phyloP scores from a whole-genome alignment of 2,329 filamentous ascomycete genomes.

The Davidsoniella virescens region DNA sequence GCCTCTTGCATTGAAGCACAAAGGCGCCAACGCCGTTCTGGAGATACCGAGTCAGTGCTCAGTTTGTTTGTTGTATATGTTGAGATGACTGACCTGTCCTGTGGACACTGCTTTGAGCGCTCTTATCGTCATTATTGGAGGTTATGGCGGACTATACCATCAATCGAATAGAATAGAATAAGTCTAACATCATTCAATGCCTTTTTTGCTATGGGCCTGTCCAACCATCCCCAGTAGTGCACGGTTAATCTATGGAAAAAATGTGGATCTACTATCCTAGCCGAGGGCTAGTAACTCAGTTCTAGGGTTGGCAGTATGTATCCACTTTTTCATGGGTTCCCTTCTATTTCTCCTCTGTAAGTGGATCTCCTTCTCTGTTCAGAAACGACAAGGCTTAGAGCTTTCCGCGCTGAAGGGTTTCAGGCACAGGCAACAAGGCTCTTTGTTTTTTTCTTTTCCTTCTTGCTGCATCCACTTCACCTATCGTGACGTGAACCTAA shows the following conservation, averaged over 20 bases:
- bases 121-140: conserved; percentile 36
- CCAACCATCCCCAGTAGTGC: neutral
- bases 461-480: conserved; percentile 4
- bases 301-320: too few species aligned
- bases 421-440: conserved; percentile 2
- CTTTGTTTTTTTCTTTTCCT: neutral
- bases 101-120: conserved; percentile 35
- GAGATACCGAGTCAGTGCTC: conserved; percentile 1
- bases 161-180: neutral
- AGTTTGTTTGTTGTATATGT: neutral
- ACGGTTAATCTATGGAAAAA: neutral
- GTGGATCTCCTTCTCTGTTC: neutral
- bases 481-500: conserved; percentile 7
- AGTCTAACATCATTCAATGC: neutral
- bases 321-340: neutral
- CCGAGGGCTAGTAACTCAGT: too few species aligned
- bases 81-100: conserved; percentile 32
- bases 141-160: neutral
- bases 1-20: conserved; percentile 88
- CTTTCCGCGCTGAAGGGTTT: neutral
- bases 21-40: conserved; percentile 96
- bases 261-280: too few species aligned
- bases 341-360: neutral
- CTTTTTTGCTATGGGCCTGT: neutral
- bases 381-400: neutral